phyloP scores from a whole-genome alignment of 2,329 filamentous ascomycete genomes.

The Alternaria burnsii region DNA sequence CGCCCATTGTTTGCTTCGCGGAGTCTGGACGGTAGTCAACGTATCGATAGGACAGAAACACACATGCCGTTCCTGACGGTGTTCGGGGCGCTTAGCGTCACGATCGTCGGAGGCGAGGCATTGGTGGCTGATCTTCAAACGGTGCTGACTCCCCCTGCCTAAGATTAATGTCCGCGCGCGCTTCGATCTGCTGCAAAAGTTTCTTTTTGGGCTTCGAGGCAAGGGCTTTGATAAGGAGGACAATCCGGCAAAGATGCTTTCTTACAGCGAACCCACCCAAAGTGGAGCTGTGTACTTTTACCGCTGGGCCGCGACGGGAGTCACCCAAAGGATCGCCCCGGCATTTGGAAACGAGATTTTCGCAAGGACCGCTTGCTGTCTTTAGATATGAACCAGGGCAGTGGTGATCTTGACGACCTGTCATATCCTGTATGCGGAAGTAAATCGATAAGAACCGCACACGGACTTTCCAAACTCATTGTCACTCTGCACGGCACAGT shows the following conservation, averaged over 20 bases:
- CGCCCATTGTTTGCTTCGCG: constrained; percentile 17
- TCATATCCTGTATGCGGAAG: constrained; percentile 1
- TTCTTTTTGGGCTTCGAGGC: constrained; percentile 6
- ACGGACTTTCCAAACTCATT: not conserved
- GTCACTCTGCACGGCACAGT: constrained; percentile 6
- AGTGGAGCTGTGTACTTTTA: constrained; percentile 5
- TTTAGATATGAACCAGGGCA: not conserved
- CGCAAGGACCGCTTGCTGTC: constrained; percentile 4
- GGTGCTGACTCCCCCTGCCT: constrained; percentile 35
- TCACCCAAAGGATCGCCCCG: not conserved
- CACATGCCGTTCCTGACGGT: constrained; percentile 25
- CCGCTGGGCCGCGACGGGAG: constrained; percentile 3
- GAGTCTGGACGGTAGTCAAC: not conserved
- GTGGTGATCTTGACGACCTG: constrained; percentile 1
- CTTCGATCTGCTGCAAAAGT: constrained; percentile 10
- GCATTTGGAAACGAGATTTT: constrained; percentile 11
- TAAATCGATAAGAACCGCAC: not conserved
- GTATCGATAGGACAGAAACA: constrained; percentile 30
- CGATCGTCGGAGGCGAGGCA: constrained; percentile 31
- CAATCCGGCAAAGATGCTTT: not conserved
- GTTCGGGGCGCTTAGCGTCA: constrained; percentile 31
- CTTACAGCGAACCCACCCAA: not conserved
- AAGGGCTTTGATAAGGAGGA: constrained; percentile 2
- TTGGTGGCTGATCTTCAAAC: constrained; percentile 48
- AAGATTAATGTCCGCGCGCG: constrained; percentile 27